Evolutionary conservation across 108 stramenopile genomes (phyloP), one percentile per base, ranked within the genome.

Genomic region (Nannochloropsis gaditana): DNA sequence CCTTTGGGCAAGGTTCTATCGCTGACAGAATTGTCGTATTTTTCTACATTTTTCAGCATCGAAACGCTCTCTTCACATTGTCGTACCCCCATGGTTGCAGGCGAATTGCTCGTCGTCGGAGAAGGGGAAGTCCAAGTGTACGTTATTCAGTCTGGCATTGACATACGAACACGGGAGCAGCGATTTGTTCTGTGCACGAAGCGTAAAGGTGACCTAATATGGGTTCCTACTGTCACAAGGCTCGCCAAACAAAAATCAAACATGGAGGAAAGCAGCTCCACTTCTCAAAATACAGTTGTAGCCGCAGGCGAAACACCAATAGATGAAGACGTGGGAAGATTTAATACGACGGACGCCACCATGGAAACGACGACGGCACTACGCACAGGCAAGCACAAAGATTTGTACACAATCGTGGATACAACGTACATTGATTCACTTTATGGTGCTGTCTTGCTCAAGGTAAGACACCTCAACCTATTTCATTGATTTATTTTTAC

Each of bases 101-200:
- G 59, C 2, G 59, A 73, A n/a, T 73, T 73, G 59, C 59, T 73
- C 19, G 59, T 73, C 59, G 59, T 73, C 2, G 59, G 59, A n/a
- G 59, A 73, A n/a, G 59, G 59, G n/a, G 59, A 73, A 73, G 59
- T 73, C 6, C 59, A 73, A 73, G 59, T 73, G 59, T 73, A 73
- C 59, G 59, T 73, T n/a, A 73, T 73, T n/a, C 59, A 73, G n/a
- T 15, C 59, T 2, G 59, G 59, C 59, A 15, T 73, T n/a, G 59
- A 73, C 8, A n/a, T n/a, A 15, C 2, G n/a, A n/a, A 73, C 59
- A 73, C 15, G n/a, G 1, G 59, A 73, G 59, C 59, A 73, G n/a
- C 15, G 59, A n/a, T 73, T 73, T 73, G 59, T 73, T n/a, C n/a
- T 73, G 8, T 73, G 59, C 8, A 73, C 59, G 19, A 73, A 73